Conservation (phyloP, 2,329 filamentous ascomycete species). For the Kalmusia sp. region DNA sequence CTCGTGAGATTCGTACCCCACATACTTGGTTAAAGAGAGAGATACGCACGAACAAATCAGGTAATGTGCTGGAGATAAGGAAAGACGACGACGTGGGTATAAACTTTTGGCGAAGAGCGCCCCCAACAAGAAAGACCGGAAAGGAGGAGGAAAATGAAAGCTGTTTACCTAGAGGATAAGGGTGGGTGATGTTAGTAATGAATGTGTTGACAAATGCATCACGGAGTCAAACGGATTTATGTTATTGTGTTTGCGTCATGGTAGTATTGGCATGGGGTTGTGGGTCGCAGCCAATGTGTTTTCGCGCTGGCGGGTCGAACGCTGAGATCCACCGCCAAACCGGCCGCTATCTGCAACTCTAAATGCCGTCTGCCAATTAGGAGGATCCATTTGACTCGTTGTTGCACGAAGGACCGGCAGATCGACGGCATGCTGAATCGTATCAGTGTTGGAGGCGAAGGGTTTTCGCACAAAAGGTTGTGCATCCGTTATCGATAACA, state of each 20-base stretch:
- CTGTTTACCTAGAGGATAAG: not conserved
- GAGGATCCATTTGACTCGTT: not conserved
- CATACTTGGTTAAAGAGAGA: constrained; percentile 2
- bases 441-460: not conserved
- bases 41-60: not conserved
- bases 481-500: not conserved
- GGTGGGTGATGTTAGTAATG: constrained; percentile 1
- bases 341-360: not conserved
- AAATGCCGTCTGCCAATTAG: not conserved
- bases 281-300: not conserved
- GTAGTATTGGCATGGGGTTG: not conserved
- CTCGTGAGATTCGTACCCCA: constrained; percentile 9
- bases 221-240: constrained; percentile 6
- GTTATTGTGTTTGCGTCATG: not conserved
- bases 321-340: not conserved
- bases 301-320: not conserved
- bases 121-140: no score
- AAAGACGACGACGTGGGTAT: not conserved
- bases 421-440: not conserved
- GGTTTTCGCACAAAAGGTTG: not conserved
- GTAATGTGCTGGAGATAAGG: not conserved
- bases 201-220: constrained; percentile 1
- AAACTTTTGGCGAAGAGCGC: not conserved
- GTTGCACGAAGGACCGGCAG: not conserved
- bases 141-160: no score